Conservation (phyloP, 1,284 basidiomycete species). For the Kalmanozyma brasiliensis region DNA sequence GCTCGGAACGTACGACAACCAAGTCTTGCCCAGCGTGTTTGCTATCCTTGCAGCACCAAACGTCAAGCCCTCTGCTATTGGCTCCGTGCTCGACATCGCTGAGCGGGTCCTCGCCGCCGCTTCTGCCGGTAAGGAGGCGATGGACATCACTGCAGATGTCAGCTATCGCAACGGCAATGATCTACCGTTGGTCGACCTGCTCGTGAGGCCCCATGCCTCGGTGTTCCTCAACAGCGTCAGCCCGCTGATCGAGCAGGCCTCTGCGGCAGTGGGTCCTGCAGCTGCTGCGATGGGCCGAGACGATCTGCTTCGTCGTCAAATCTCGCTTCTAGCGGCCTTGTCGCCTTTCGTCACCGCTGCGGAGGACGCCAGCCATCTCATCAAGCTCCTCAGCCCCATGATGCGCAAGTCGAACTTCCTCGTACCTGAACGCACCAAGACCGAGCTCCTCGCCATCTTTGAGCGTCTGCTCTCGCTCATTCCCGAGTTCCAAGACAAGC, state of each 20-base stretch:
- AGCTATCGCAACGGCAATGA: slow-evolving; percentile 20
- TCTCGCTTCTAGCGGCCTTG: slow-evolving; percentile 81
- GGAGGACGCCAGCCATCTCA: slow-evolving; percentile 79
- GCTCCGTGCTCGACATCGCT: slow-evolving; percentile 85
- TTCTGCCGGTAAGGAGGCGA: slow-evolving; percentile 18
- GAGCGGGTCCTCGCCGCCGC: slow-evolving; percentile 75
- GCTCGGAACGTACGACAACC: slow-evolving; percentile 78
- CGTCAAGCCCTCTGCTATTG: slow-evolving; percentile 86
- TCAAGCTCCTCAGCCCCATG: slow-evolving; percentile 82
- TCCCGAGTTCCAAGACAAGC: slow-evolving; percentile 72
- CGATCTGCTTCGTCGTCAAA: slow-evolving; percentile 83
- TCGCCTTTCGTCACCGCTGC: slow-evolving; percentile 80
- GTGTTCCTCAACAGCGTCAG: slow-evolving; percentile 80
- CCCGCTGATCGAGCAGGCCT: slow-evolving; percentile 51
- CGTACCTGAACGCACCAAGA: slow-evolving; percentile 87
- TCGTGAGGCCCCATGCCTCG: slow-evolving; percentile 82
- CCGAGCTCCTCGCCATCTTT: slow-evolving; percentile 83
- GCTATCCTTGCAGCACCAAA: slow-evolving; percentile 82
- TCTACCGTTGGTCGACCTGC: slow-evolving; percentile 44
- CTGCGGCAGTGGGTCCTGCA: slow-evolving; percentile 74
- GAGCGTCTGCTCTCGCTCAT: slow-evolving; percentile 79
- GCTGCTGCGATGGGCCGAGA: slow-evolving; percentile 73
- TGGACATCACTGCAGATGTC: slow-evolving; percentile 23
- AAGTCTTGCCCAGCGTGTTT: slow-evolving; percentile 81
- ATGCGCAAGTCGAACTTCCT: slow-evolving; percentile 80